Base-by-base conservation (phyloP, 768 basidiomycete genomes). In the Amanita polypyramis region DNA sequence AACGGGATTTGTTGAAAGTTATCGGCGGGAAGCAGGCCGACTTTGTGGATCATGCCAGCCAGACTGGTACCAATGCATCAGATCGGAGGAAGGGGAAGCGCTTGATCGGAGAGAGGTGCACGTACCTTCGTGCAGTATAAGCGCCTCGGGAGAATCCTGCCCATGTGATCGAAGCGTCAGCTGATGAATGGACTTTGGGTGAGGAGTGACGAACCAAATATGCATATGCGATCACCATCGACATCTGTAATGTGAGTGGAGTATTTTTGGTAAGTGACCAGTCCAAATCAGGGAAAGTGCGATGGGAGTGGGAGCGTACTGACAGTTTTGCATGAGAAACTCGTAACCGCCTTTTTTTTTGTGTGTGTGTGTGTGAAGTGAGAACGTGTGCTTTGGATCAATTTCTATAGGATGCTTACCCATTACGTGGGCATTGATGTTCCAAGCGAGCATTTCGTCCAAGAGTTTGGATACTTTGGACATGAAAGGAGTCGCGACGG, bases 131-230 rank as follows among this genome's bases (percentile, higher is more conserved):
- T 11, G 80, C 79, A 0, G 77, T 79, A 58, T 79, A 80, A 5
- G 79, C 77, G 11, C 82, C 81, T 29, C 83, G 68, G 27, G 79
- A 82, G 59, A 85, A 84, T 0, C 70, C 68, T 69, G 43, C 19
- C 32, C 1, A 21, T 34, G 7, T 12, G 3, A 17, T 17, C 14
- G 42, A 2, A 25, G 33, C 17, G 14, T 38, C 17, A 23, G 20
- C 25, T 27, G 25, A 27, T 27, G 25, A 27, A 27, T n/a, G n/a
- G n/a, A n/a, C n/a, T n/a, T n/a, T n/a, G n/a, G n/a, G n/a, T n/a
- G n/a, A n/a, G n/a, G n/a, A n/a, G n/a, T n/a, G 10, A 55, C 58
- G 12, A 40, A 67, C 81, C 81, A 17, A 43, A 43, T 5, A 43
- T 43, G 29, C 42, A 43, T n/a, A 43, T 43, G 9, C 42, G 15